Conservation (phyloP, 2,329 filamentous ascomycete species). For the Coleophoma crateriformis region DNA sequence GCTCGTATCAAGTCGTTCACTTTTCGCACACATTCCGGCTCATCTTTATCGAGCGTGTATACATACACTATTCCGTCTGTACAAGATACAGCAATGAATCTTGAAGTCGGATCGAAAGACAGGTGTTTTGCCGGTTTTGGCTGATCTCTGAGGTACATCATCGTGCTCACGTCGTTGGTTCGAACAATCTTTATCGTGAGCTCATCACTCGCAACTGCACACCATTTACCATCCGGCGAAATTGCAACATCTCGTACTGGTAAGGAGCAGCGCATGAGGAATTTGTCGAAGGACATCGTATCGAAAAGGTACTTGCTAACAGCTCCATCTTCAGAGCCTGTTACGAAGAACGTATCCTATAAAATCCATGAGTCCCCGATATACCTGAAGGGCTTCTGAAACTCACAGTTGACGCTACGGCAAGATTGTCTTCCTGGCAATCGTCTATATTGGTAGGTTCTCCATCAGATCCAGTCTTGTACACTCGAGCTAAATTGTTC, state of each 20-base stretch:
- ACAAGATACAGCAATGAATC: slow-evolving; percentile 73
- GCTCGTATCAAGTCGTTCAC: slow-evolving; percentile 81
- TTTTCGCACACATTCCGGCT: slow-evolving; percentile 76
- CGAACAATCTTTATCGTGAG: slow-evolving; percentile 85
- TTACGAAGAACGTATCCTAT: slow-evolving; percentile 76
- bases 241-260: slow-evolving; percentile 83
- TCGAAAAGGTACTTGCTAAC: slow-evolving; percentile 87
- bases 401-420: slow-evolving; percentile 63
- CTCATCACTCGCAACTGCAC: slow-evolving; percentile 95
- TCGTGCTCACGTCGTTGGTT: slow-evolving; percentile 68
- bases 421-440: slow-evolving; percentile 78
- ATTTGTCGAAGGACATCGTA: slow-evolving; percentile 68
- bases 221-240: slow-evolving; percentile 78
- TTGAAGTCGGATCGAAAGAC: slow-evolving; percentile 76
- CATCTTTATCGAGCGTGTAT: slow-evolving; percentile 73
- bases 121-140: slow-evolving; percentile 85
- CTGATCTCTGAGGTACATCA: slow-evolving; percentile 79
- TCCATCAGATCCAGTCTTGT: slow-evolving; percentile 84
- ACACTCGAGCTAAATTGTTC: slow-evolving; percentile 90
- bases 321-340: slow-evolving; percentile 91
- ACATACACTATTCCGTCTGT: slow-evolving; percentile 87
- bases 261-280: slow-evolving; percentile 77
- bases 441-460: slow-evolving; percentile 92
- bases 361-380: neutral
- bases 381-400: neutral